These are phyloP conservation scores for Phanerochaete carnosa DNA, from an alignment of 768 basidiomycete genomes.

Conservation along the genomic window DNA sequence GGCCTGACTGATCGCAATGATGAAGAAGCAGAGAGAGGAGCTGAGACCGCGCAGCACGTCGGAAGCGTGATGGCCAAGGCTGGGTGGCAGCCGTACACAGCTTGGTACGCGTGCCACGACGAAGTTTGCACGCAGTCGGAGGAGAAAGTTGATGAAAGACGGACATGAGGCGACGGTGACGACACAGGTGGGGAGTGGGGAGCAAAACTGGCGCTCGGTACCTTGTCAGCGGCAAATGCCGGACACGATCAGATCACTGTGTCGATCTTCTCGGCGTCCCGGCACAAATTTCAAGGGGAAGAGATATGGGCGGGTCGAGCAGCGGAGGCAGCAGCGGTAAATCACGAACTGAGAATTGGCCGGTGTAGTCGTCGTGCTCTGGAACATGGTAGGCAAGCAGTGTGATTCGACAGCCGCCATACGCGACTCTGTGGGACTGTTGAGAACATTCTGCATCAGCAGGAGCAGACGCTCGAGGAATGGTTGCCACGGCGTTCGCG, in stretches of 20 bases:
- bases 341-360: too few relatives aligned
- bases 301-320: not conserved
- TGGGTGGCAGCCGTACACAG: not conserved
- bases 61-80: not conserved
- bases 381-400: not conserved
- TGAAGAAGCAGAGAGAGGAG: not conserved
- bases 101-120: too few relatives aligned
- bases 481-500: conserved; percentile 7
- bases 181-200: not conserved
- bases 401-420: not conserved
- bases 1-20: not conserved
- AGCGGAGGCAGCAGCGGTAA: not conserved
- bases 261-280: conserved; percentile 1
- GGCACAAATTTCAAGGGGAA: not conserved
- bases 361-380: too few relatives aligned
- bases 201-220: not conserved
- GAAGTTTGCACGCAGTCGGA: too few relatives aligned
- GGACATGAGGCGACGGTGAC: too few relatives aligned
- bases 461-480: not conserved
- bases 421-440: not conserved
- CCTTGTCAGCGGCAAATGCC: not conserved
- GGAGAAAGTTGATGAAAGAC: too few relatives aligned
- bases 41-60: not conserved
- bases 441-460: not conserved
- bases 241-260: not conserved